Evolutionary conservation across 106 monocot species (phyloP), one percentile per base, ranked within the genome.

Genomic region (Platanthera guangdongensis): DNA sequence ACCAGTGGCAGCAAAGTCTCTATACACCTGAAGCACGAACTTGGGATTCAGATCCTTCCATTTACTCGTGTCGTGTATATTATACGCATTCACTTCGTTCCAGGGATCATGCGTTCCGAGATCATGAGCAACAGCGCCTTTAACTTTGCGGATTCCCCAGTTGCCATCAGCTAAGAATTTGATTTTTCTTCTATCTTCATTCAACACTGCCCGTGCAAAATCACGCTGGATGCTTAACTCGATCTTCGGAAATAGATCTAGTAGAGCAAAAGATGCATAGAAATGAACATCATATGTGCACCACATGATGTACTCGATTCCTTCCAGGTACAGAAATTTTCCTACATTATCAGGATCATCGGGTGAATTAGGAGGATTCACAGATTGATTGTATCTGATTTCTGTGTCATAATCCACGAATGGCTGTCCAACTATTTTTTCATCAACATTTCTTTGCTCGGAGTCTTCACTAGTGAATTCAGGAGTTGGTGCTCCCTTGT

Each of bases 11-110:
- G 94, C 89, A 84, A 99, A 94, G 81, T 99, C 97, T 47, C 99
- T 83, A 55, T 99, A 99, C 6, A 99, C 88, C 84, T 99, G 99
- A 12, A 99, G 90, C 57, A 99, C 90, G 73, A 99, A 99, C 81
- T 99, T 99, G 9, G 99, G 94, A 75, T 99, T 99, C 51, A 99
- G 89, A 83, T 99, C 99, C 78, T 99, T 99, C 99, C 99, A 99
- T 80, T 78, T 83, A 65, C 94, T 99, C n/a, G 99, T 94, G 70
- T 99, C 88, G 71, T 99, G 99, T 76, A 99, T 92, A 51, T 94
- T 94, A 68, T 99, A 99, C 1, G 99, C 94, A 80, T 99, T 99
- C 99, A 99, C 88, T 78, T 99, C 99, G 74, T 88, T 83, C 99
- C 99, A 99, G 6, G 99, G 99, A 70, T 99, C 94, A 80, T 99